A percentile compares a stretch with the other conserved stretches of the same genome.
Conservation (phyloP, 768 basidiomycete species). For the Naematelia aurantialba region DNA sequence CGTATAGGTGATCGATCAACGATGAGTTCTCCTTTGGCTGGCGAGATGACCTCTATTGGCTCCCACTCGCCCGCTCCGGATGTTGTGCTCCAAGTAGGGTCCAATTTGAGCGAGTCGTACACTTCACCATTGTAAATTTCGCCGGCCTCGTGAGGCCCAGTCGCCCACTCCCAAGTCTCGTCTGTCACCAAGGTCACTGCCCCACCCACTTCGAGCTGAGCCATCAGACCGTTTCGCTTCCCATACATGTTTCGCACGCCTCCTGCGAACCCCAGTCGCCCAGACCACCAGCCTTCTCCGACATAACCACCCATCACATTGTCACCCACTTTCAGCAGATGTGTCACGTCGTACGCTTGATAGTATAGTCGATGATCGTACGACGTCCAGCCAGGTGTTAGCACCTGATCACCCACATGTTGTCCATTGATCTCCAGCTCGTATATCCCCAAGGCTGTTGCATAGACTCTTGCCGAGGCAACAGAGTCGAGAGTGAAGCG, state of each 20-base stretch:
- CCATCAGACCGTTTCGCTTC: slow-evolving; percentile 24
- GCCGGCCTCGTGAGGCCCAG: slow-evolving; percentile 17
- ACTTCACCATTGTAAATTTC: slow-evolving; percentile 31
- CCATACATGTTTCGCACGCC: slow-evolving; percentile 22
- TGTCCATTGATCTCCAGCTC: slow-evolving; percentile 38
- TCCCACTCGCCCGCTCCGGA: neutral
- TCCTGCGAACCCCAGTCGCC: slow-evolving; percentile 17
- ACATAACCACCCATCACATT: slow-evolving; percentile 30
- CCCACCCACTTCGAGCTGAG: slow-evolving; percentile 34
- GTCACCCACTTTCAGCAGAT: slow-evolving; percentile 23
- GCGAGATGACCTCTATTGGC: slow-evolving; percentile 8
- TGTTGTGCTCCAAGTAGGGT: neutral
- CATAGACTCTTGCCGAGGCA: slow-evolving; percentile 29
- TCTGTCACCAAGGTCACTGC: slow-evolving; percentile 19
- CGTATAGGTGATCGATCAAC: slow-evolving; percentile 31
- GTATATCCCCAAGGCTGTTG: slow-evolving; percentile 43
- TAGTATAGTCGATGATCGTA: slow-evolving; percentile 42
- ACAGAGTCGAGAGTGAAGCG: slow-evolving; percentile 2
- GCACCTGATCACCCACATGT: slow-evolving; percentile 35
- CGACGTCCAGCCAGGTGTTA: slow-evolving; percentile 44
- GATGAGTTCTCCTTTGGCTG: neutral
- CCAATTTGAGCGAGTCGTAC: slow-evolving; percentile 13
- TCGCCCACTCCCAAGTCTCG: slow-evolving; percentile 21
- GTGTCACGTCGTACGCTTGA: slow-evolving; percentile 37
- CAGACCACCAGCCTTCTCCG: slow-evolving; percentile 38